These are phyloP conservation scores for Penicillium argentinense DNA, from an alignment of 495 filamentous ascomycete species.

Conservation along the genomic window DNA sequence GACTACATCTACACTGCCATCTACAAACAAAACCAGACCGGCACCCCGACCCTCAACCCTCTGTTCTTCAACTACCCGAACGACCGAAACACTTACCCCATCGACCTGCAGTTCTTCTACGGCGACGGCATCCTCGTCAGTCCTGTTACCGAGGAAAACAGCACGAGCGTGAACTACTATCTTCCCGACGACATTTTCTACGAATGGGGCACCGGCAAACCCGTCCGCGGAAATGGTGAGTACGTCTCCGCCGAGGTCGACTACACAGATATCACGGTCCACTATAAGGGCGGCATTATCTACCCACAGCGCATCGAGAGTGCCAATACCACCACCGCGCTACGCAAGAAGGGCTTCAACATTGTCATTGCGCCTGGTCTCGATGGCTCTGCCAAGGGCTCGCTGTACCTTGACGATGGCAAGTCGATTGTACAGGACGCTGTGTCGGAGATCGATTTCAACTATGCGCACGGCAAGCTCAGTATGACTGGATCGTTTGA, in stretches of 20 bases:
- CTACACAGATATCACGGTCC: conserved; percentile 67
- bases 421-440: conserved; percentile 50
- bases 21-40: conserved; percentile 58
- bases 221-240: conserved; percentile 54
- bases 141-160: conserved; percentile 65
- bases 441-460: conserved; percentile 50
- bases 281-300: conserved; percentile 66
- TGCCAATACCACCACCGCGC: conserved; percentile 65
- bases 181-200: conserved; percentile 76
- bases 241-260: conserved; percentile 49
- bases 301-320: conserved; percentile 58
- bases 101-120: conserved; percentile 71
- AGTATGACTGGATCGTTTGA: conserved; percentile 50
- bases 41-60: conserved; percentile 63
- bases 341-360: conserved; percentile 65
- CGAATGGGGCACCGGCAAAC: conserved; percentile 64
- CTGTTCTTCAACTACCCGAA: conserved; percentile 70
- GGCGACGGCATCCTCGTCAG: conserved; percentile 66
- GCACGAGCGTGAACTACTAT: conserved; percentile 68
- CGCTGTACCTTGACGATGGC: conserved; percentile 60
- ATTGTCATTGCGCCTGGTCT: conserved; percentile 61
- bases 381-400: conserved; percentile 48
- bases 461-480: conserved; percentile 49
- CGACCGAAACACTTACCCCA: conserved; percentile 58
- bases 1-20: conserved; percentile 82